Conservation (phyloP, 371 early-diverging fungal genomes). For the Batkoa obscura region DNA sequence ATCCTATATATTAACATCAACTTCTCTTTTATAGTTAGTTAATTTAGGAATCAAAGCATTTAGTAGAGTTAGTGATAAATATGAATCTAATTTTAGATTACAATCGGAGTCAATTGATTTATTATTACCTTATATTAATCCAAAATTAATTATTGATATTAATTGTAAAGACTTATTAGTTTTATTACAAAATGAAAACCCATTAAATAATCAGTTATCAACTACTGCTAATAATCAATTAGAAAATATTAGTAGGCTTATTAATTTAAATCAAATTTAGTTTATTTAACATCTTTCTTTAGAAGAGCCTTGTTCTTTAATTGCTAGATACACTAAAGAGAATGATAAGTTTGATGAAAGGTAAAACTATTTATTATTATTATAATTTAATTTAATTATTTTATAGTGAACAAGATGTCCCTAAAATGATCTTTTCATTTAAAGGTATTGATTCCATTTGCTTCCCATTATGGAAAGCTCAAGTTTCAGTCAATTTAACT, state of each 20-base stretch:
- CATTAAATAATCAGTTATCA: neutral
- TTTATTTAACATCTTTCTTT: neutral
- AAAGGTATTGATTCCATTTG: conserved; percentile 22
- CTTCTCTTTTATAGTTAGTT: neutral
- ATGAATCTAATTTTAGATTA: neutral
- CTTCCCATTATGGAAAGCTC: conserved; percentile 58
- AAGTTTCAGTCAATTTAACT: conserved; percentile 42
- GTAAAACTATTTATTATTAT: neutral
- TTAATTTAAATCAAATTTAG: neutral
- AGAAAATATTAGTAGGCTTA: neutral
- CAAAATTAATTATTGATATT: neutral
- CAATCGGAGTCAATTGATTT: neutral
- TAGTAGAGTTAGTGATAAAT: too few species aligned
- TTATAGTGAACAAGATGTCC: neutral
- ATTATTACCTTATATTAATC: neutral
- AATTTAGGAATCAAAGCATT: neutral
- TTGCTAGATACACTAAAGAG: neutral
- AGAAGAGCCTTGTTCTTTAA: neutral
- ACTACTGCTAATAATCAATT: neutral
- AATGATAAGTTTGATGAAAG: neutral
- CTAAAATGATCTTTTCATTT: conserved; percentile 9
- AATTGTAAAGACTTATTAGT: neutral
- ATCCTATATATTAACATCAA: neutral
- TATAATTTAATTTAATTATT: neutral
- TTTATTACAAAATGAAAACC: neutral